A percentile compares a stretch with the other conserved stretches of the same genome.
These are phyloP conservation scores for Cercospora zeina DNA, from an alignment of 2,329 filamentous ascomycete genomes.

Conservation along the genomic window DNA sequence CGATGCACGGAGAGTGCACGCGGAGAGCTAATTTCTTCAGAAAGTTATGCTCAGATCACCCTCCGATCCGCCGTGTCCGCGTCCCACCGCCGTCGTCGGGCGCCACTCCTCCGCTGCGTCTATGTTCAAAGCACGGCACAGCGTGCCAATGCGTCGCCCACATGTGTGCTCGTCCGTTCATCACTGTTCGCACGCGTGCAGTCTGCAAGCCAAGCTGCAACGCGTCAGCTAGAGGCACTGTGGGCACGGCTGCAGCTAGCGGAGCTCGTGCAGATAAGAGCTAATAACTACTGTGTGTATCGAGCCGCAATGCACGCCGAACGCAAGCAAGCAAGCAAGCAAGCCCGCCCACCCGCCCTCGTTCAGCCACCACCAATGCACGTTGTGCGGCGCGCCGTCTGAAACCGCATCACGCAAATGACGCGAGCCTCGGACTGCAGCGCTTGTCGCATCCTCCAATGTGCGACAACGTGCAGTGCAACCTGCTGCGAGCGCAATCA, in stretches of 20 bases:
- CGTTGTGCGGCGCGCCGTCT: not conserved
- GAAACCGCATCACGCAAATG: not conserved
- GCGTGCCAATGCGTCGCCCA: too few species aligned
- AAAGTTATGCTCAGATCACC: not conserved
- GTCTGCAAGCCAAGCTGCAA: constrained; percentile 1
- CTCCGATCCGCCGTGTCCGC: not conserved
- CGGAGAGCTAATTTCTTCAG: not conserved
- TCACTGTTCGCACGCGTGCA: not conserved
- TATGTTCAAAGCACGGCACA: too few species aligned
- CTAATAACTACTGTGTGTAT: too few species aligned
- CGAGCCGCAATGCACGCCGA: not conserved
- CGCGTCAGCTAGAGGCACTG: constrained; percentile 9
- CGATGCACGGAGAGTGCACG: not conserved
- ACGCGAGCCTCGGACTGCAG: not conserved
- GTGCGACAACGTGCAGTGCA: not conserved
- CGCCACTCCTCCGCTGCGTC: not conserved
- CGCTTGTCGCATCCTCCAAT: not conserved
- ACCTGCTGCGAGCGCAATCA: not conserved
- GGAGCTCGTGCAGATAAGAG: not conserved
- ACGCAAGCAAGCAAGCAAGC: too few species aligned
- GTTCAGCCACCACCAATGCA: not conserved
- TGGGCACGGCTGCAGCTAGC: too few species aligned
- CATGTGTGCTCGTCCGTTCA: too few species aligned
- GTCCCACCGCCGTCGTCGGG: not conserved
- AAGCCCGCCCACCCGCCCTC: too few species aligned